Evolutionary conservation across 768 basidiomycete genomes (phyloP).

Genomic region (Termitomyces eurrhizus): DNA sequence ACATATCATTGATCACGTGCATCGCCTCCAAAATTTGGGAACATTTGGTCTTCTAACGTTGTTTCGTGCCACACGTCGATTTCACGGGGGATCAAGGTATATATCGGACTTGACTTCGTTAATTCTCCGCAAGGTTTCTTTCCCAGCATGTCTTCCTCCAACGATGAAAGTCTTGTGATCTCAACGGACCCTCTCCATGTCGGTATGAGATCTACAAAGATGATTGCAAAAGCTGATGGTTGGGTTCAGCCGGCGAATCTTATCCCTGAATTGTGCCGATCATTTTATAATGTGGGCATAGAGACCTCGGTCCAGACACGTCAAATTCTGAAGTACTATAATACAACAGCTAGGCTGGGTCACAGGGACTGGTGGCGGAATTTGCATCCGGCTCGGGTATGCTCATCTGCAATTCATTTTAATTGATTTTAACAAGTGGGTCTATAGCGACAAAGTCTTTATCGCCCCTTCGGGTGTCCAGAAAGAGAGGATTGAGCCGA

Average conservation of each 20-base stretch:
- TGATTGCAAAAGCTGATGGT: slow-evolving; percentile 1
- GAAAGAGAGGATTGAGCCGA: slow-evolving; percentile 80
- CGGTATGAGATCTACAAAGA: slow-evolving; percentile 17
- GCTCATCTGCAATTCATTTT: slow-evolving; percentile 16
- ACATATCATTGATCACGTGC: slow-evolving; percentile 14
- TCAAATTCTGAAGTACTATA: slow-evolving; percentile 5
- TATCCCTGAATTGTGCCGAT: slow-evolving; percentile 79
- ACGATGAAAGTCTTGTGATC: slow-evolving; percentile 48
- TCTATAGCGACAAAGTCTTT: slow-evolving; percentile 66
- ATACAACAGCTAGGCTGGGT: slow-evolving; percentile 74
- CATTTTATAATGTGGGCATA: slow-evolving; percentile 61
- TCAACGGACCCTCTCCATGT: slow-evolving; percentile 66
- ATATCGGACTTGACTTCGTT: not conserved
- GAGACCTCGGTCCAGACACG: not conserved
- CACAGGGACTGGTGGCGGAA: slow-evolving; percentile 84
- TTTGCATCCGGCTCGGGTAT: slow-evolving; percentile 68
- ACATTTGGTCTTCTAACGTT: not conserved
- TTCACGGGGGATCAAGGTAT: not conserved
- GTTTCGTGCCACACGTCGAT: not conserved
- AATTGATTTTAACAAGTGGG: not conserved
- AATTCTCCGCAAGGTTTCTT: not conserved
- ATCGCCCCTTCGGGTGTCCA: slow-evolving; percentile 90
- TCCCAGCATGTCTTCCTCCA: slow-evolving; percentile 19
- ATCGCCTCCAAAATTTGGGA: not conserved
- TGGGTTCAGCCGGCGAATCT: slow-evolving; percentile 77